Base-by-base conservation (phyloP, 2,329 filamentous ascomycete species). In the Dryadomyces quercivorus region DNA sequence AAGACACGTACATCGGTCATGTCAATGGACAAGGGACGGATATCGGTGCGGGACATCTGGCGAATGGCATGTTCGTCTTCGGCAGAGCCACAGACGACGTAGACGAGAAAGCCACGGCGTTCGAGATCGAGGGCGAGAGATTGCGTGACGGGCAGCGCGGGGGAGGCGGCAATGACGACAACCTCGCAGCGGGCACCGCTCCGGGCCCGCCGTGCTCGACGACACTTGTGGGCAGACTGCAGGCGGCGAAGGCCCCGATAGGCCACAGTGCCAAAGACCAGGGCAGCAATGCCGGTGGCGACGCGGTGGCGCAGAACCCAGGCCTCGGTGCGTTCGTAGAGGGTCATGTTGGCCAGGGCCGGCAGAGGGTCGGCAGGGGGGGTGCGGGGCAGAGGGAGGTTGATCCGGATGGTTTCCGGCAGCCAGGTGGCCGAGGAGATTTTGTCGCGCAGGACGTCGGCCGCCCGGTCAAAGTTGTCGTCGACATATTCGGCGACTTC, bases 161-260 rank as follows among this genome's bases (percentile, higher is more conserved):
- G 86, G 20, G 88, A 90, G n/a, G 92, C 92, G 21, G 90, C 90
- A 58, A 97, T 79, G 31, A 97, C 86, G 66, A 82, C 73, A 5
- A 97, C 92, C 68, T 98, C 93, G 59, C 85, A 82, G 53, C 93
- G 80, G 4, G 88, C 88, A 22, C 93, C 93, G 70, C 89, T 95
- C 51, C 78, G 77, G 3, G 89, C 87, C 54, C 86, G 82, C 69
- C 78, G 84, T 12, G 91, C 93, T 59, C 88, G 81, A 59, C 92
- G 80, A 53, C 77, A 78, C 66, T 83, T 86, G 57, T 79, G 81
- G 54, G 78, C 74, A 56, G 80, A 80, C 55, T 82, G 75, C 54
- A 68, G 74, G 53, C 66, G 73, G 56, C 70, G 69, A 58, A 79
- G 76, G 26, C 70, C 69, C 56, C 72, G 72, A 66, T 80, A 83